phyloP scores from a whole-genome alignment of 2,329 filamentous ascomycete genomes.

The Epichloe sp. region DNA sequence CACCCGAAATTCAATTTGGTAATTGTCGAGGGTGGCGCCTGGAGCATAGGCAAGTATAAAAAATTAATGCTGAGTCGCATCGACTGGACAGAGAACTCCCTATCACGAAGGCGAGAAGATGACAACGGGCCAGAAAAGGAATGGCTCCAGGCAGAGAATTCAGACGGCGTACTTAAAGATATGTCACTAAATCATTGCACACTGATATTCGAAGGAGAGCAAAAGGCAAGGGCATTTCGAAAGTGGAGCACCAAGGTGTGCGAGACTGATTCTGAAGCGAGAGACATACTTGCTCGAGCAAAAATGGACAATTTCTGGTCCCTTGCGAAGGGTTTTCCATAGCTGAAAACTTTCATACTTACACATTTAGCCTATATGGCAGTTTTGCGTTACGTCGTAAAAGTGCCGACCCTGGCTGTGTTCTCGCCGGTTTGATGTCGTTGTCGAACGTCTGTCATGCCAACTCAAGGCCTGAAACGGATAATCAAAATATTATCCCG shows the following conservation, averaged over 20 bases:
- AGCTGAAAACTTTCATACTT: neutral
- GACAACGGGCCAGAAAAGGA: slow-evolving; percentile 50
- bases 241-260: slow-evolving; percentile 87
- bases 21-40: slow-evolving; percentile 79
- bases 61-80: slow-evolving; percentile 91
- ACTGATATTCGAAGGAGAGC: slow-evolving; percentile 83
- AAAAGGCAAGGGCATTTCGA: slow-evolving; percentile 66
- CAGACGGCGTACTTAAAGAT: slow-evolving; percentile 66
- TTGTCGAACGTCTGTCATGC: no score
- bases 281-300: slow-evolving; percentile 61
- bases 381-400: no score
- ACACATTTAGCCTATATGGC: neutral
- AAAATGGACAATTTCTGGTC: slow-evolving; percentile 97
- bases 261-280: slow-evolving; percentile 81
- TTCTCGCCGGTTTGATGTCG: no score
- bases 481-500: no score
- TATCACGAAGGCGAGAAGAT: slow-evolving; percentile 47
- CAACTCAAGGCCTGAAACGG: no score
- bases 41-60: slow-evolving; percentile 79
- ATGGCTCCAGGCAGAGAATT: slow-evolving; percentile 72
- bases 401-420: no score
- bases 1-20: slow-evolving; percentile 81
- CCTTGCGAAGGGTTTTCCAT: slow-evolving; percentile 53
- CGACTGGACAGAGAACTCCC: slow-evolving; percentile 83
- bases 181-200: slow-evolving; percentile 70